phyloP scores from a whole-genome alignment of 2,329 filamentous ascomycete species.

The Fusarium chaquense region DNA sequence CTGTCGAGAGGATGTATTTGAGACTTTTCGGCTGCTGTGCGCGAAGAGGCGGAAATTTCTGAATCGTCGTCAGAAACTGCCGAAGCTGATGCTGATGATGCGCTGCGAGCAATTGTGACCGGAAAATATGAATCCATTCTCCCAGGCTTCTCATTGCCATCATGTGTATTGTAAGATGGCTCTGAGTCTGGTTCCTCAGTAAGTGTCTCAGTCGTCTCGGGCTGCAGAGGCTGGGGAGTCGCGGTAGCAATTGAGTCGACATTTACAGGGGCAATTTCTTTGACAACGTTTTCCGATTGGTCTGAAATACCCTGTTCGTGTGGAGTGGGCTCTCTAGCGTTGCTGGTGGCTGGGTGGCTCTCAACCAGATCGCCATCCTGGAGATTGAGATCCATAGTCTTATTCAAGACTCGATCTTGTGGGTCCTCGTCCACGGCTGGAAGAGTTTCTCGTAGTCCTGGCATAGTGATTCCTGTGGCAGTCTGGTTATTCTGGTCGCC shows the following conservation, averaged over 20 bases:
- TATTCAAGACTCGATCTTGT: constrained; percentile 1
- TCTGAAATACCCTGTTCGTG: constrained; percentile 10
- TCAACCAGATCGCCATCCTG: constrained; percentile 3
- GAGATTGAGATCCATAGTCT: neutral
- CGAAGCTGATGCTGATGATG: constrained; percentile 13
- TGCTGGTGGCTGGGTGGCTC: constrained; percentile 10
- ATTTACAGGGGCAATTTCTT: constrained; percentile 16
- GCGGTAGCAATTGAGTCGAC: constrained; percentile 14
- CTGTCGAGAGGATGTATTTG: constrained; percentile 1
- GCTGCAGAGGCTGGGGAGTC: constrained; percentile 22
- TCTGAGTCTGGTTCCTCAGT: constrained; percentile 10
- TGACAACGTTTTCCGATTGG: constrained; percentile 27
- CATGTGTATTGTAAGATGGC: constrained; percentile 15
- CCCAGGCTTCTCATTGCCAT: constrained; percentile 26
- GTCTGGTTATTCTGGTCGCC: constrained; percentile 24
- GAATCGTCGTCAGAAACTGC: constrained; percentile 17
- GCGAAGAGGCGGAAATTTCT: constrained; percentile 12
- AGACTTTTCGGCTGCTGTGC: constrained; percentile 8
- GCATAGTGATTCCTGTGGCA: constrained; percentile 43
- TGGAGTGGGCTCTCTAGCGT: constrained; percentile 15
- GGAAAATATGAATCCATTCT: constrained; percentile 29
- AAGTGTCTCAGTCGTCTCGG: constrained; percentile 17
- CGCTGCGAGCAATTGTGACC: constrained; percentile 15
- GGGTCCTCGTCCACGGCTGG: constrained; percentile 22
- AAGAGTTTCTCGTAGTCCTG: constrained; percentile 30